phyloP scores from a whole-genome alignment of 345 rosid species.

The Lenwebbia sp. region DNA sequence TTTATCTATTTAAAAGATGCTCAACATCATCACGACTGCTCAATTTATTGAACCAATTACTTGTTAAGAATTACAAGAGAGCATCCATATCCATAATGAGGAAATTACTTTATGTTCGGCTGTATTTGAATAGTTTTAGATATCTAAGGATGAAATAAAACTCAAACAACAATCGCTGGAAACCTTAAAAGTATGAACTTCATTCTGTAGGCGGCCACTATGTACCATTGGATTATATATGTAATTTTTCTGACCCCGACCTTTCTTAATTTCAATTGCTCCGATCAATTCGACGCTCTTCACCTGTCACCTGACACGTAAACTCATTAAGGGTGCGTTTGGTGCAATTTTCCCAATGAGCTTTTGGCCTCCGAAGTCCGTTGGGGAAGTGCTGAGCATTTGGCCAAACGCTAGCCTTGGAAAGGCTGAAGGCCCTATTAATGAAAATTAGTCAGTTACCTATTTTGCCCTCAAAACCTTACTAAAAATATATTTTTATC shows the following conservation, averaged over 20 bases:
- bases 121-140: not conserved
- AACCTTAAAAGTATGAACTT: not conserved
- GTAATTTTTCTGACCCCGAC: not conserved
- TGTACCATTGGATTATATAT: not conserved
- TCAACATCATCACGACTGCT: not conserved
- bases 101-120: not conserved
- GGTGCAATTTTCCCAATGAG: too few relatives aligned
- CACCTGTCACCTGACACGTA: not conserved
- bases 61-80: not conserved
- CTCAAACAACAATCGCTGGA: not conserved
- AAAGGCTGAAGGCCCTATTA: too few relatives aligned
- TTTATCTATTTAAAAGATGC: not conserved
- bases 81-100: not conserved
- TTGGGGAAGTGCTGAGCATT: too few relatives aligned
- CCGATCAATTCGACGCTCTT: not conserved
- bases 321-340: not conserved
- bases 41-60: not conserved
- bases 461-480: too few relatives aligned
- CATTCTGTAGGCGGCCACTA: not conserved
- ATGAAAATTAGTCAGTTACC: too few relatives aligned
- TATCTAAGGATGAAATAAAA: not conserved
- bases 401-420: too few relatives aligned
- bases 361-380: too few relatives aligned
- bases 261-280: not conserved
- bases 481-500: too few relatives aligned